phyloP scores from a whole-genome alignment of 176 grass and related monocot genomes.

The Oryza nivara region DNA sequence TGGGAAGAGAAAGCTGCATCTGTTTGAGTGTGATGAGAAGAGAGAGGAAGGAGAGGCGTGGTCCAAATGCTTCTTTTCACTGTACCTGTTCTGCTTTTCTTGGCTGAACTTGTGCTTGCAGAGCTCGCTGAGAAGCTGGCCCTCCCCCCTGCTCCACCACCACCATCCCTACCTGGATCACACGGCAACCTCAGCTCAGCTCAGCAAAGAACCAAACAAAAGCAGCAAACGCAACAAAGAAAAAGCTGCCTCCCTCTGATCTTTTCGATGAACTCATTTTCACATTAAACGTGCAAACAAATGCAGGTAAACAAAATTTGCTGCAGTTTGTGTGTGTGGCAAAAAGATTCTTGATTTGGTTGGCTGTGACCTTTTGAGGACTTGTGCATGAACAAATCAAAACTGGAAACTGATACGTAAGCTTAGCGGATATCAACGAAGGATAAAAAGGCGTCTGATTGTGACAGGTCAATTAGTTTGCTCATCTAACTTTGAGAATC shows the following conservation, averaged over 20 bases:
- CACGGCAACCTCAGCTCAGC: conserved; percentile 37
- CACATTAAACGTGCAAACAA: conserved; percentile 18
- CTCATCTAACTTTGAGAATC: conserved; percentile 31
- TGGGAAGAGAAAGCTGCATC: conserved; percentile 44
- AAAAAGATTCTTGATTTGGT: conserved; percentile 30
- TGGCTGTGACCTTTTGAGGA: conserved; percentile 19
- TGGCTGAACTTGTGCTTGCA: conserved; percentile 57
- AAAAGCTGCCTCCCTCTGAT: conserved; percentile 42
- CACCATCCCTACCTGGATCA: conserved; percentile 44
- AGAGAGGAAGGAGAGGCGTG: background rate
- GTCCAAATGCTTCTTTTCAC: conserved; percentile 32
- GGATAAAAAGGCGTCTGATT: conserved; percentile 11
- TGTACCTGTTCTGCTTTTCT: conserved; percentile 78
- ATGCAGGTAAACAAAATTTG: conserved; percentile 18
- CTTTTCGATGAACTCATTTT: conserved; percentile 46
- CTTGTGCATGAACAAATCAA: conserved; percentile 33
- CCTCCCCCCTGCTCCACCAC: conserved; percentile 50
- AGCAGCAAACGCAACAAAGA: conserved; percentile 29
- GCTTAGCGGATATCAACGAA: conserved; percentile 27
- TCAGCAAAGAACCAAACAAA: conserved; percentile 40
- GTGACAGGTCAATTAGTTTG: conserved; percentile 33
- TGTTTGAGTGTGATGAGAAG: background rate
- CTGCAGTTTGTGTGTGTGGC: conserved; percentile 13
- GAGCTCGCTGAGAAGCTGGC: conserved; percentile 69
- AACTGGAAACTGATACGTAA: conserved; percentile 35